Conservation (phyloP, 1,139 yeast genomes). For the Scheffersomyces parashehatae region DNA sequence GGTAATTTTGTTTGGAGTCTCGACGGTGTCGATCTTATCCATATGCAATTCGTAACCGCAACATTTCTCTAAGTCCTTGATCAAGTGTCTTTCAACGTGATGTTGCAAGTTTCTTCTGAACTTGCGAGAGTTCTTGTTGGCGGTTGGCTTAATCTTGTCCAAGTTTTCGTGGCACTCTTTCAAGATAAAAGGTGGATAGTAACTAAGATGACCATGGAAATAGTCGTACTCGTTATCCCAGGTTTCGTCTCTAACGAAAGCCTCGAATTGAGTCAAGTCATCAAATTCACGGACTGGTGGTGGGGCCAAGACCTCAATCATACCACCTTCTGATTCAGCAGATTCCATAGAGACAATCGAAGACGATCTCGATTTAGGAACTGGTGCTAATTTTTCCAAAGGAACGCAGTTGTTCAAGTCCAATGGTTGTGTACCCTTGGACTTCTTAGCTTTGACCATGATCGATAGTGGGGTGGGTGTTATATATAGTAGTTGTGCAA, state of each 20-base stretch:
- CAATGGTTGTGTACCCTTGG: constrained; percentile 15
- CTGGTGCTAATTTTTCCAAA: constrained; percentile 40
- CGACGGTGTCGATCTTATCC: constrained; percentile 50
- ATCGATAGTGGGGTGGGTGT: neutral
- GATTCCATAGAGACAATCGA: constrained; percentile 35
- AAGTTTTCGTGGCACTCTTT: constrained; percentile 67
- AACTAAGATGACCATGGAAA: constrained; percentile 64
- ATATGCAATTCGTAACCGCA: constrained; percentile 59
- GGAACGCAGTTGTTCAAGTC: constrained; percentile 43
- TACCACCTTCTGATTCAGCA: constrained; percentile 29
- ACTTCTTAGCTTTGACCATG: constrained; percentile 7
- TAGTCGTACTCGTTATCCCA: constrained; percentile 76
- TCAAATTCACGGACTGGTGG: constrained; percentile 58
- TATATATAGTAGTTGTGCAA: constrained; percentile 1
- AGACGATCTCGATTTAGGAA: constrained; percentile 33
- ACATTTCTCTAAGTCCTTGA: constrained; percentile 63
- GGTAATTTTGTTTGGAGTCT: constrained; percentile 38
- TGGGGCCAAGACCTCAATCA: constrained; percentile 31
- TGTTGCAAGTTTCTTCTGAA: constrained; percentile 75
- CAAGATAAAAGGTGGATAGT: constrained; percentile 73
- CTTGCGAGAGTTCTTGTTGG: constrained; percentile 69
- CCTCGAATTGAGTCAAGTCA: constrained; percentile 61
- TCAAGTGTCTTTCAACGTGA: constrained; percentile 69
- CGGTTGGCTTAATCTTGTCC: constrained; percentile 72
- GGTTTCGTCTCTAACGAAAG: constrained; percentile 66